A percentile compares a stretch with the other conserved stretches of the same genome.
Evolutionary conservation across 768 basidiomycete genomes (phyloP).

Genomic region (Galerina sulciceps): DNA sequence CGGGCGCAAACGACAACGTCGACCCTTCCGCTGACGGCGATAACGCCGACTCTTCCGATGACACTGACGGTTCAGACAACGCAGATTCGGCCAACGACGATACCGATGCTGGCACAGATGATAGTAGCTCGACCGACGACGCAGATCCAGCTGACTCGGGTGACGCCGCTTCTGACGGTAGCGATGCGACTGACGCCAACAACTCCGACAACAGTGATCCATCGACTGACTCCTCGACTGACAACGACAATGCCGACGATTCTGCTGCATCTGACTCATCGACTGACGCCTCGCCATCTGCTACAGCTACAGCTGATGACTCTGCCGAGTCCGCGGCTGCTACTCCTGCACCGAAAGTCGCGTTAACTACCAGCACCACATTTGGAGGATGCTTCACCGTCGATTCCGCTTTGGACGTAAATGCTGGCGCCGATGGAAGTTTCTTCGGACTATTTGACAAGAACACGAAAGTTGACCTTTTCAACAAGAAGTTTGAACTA

Average conservation of each 20-base stretch:
- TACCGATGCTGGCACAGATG: neutral
- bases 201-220: too few relatives aligned
- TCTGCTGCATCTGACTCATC: neutral
- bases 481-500: constrained; percentile 39
- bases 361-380: constrained; percentile 1
- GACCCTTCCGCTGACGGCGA: neutral
- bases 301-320: neutral
- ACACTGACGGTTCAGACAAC: neutral
- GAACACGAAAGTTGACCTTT: constrained; percentile 34
- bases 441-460: constrained; percentile 46
- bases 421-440: constrained; percentile 40
- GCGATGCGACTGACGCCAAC: too few relatives aligned
- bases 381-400: constrained; percentile 39
- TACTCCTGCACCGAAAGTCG: neutral
- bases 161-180: neutral
- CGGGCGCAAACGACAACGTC: too few relatives aligned
- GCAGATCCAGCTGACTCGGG: neutral
- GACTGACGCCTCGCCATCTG: neutral
- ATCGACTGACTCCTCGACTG: neutral
- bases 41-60: neutral
- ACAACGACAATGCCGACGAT: neutral
- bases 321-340: neutral
- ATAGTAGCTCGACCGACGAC: neutral
- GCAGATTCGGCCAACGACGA: neutral
- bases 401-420: constrained; percentile 36